Base-by-base conservation (phyloP, 2,329 filamentous ascomycete genomes). In the Aspergillus sp. region DNA sequence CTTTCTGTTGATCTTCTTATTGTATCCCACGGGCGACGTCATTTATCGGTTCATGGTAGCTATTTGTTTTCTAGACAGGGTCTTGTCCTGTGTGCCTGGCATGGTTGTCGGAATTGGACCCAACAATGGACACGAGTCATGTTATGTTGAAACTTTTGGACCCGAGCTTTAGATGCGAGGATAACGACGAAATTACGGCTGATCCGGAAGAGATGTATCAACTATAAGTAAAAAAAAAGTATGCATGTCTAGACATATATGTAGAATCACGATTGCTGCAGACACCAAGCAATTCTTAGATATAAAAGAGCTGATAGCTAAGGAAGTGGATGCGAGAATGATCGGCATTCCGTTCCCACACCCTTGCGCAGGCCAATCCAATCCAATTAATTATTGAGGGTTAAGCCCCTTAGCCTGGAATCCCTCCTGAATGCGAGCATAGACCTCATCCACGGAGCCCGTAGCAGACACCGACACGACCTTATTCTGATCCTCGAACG, bases 381-480 rank as follows among this genome's bases (percentile, higher is more conserved):
- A 50, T 51, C 31, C 31, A 61, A 24, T 24, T 29, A 49, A 57
- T 63, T 59, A 71, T 53, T 69, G 57, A 46, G 62, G 58, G 32
- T 66, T 59, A 55, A 77, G 61, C 6, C 80, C 82, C 67, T 77
- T 77, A 60, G 74, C 69, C 59, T 73, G 73, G 69, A 86, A 76
- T 26, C 76, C 76, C 64, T 75, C 72, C 71, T 79, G 78, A 46
- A 88, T 83, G 57, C 81, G 73, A 64, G 77, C 73, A 73, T 88
- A 89, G 18, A 89, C 85, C 61, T 85, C 83, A 29, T 91, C 87
- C 2, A 91, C 88, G 7, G 78, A 70, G 49, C 85, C 84, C 26
- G 87, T 89, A 31, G 93, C 91, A 68, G 88, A 82, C 49, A 98
- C 84, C 80, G 88, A 90, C 74, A 96, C 85, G 16, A 98, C 92